phyloP scores from a whole-genome alignment of 2,329 filamentous ascomycete species.

The Mycosphaerella sp. region DNA sequence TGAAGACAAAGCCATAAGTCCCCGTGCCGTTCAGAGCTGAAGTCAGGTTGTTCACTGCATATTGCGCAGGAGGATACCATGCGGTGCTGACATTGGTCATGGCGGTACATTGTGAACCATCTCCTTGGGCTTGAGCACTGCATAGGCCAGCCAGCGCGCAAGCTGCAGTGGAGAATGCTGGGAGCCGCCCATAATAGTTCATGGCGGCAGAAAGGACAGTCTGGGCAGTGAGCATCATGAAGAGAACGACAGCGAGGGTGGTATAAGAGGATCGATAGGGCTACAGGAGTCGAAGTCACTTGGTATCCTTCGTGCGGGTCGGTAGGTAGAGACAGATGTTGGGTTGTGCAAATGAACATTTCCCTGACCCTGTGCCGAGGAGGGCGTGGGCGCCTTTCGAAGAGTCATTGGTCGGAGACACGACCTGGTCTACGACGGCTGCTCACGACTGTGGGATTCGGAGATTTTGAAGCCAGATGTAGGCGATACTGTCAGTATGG shows the following conservation, averaged over 20 bases:
- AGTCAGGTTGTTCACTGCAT: conserved; percentile 55
- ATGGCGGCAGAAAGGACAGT: conserved; percentile 27
- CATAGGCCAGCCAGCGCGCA: conserved; percentile 4
- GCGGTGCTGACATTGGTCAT: conserved; percentile 36
- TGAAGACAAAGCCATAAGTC: conserved; percentile 68
- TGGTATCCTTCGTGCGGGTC: background rate
- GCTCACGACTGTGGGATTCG: no score
- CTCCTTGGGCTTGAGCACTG: background rate
- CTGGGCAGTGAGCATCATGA: conserved; percentile 25
- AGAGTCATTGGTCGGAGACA: conserved; percentile 2
- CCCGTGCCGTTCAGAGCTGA: conserved; percentile 54
- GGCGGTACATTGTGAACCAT: conserved; percentile 7
- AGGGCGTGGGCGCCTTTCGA: background rate
- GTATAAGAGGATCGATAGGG: conserved; percentile 20
- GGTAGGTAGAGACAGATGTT: background rate
- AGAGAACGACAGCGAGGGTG: conserved; percentile 21
- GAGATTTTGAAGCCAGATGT: no score
- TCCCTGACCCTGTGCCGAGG: no score
- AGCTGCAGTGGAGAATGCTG: conserved; percentile 19
- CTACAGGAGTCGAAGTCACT: conserved; percentile 13
- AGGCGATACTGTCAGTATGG: no score
- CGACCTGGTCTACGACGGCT: no score
- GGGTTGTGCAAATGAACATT: background rate
- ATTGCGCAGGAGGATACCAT: conserved; percentile 55
- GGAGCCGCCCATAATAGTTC: conserved; percentile 23